Evolutionary conservation across 2,329 filamentous ascomycete species (phyloP).

Genomic region (Ceratocystis harringtonii): DNA sequence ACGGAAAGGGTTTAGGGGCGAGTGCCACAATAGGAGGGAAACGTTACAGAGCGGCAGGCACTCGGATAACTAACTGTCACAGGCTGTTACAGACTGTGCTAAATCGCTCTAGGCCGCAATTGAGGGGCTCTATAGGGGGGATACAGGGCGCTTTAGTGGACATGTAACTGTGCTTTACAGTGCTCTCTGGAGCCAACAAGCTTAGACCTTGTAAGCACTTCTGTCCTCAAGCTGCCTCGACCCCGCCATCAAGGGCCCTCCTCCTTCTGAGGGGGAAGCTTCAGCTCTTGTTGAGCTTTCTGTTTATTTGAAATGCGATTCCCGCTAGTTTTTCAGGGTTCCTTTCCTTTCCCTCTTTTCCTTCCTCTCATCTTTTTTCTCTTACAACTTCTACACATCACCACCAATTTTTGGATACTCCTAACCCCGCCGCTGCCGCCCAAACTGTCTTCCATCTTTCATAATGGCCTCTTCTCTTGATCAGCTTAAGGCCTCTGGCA

Average conservation of each 20-base stretch:
- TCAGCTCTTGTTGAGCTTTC: too few relatives aligned
- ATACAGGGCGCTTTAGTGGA: neutral
- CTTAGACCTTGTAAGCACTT: too few relatives aligned
- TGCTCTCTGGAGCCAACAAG: neutral
- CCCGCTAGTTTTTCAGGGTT: too few relatives aligned
- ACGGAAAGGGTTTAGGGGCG: neutral
- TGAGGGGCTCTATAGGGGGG: neutral
- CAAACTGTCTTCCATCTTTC: constrained; percentile 7
- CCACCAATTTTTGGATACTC: neutral
- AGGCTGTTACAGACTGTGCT: too few relatives aligned
- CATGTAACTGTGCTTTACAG: neutral
- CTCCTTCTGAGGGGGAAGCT: neutral
- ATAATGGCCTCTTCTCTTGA: constrained; percentile 81
- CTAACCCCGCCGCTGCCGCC: neutral
- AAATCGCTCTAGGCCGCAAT: too few relatives aligned
- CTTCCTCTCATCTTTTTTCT: too few relatives aligned
- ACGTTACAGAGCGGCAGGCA: neutral
- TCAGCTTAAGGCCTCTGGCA: constrained; percentile 93
- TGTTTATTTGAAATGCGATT: too few relatives aligned
- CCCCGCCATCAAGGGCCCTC: neutral
- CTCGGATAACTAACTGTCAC: too few relatives aligned
- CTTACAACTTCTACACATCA: too few relatives aligned
- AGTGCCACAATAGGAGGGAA: neutral
- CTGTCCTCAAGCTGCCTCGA: too few relatives aligned
- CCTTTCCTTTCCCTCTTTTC: too few relatives aligned